Evolutionary conservation across 305 asterid genomes (phyloP), one percentile per base, ranked within the genome.

Genomic region (Solanum chacoense): DNA sequence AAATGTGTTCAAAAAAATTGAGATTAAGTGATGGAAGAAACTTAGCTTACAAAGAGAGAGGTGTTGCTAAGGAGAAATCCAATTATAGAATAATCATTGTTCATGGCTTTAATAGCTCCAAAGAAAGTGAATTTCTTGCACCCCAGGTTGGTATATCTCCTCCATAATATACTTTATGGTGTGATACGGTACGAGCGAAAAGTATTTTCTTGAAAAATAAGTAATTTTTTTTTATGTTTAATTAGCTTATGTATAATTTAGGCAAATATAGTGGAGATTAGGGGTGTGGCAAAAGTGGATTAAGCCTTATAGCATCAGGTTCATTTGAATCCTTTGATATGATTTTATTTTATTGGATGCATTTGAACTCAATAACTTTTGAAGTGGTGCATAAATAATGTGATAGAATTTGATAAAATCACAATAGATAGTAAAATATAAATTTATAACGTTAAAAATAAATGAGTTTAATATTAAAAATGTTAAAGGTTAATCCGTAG

Each of bases 91-190:
- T 96, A 20, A 90, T 96, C 84, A 72, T 94, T 88, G 95, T 93
- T 91, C 99, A 96, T 92, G 99, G 99, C 78, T 96, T 96, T 91
- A 98, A 90, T 45, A 95, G 98, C 93, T 91, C 95, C 76, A 96
- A 95, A 91, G 96, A 96, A 26, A 95, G 94, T 95, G 92, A 91
- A 78, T 96, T 96, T 85, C 90, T 93, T 93, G 98, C 96, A 36
- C 90, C 98, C 65, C 92, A 95, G 91, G 98, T 95, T 69, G 75
- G 20, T 69, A 65, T 65, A 69, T 69, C 75, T 69, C 18, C 65
- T 6, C 9, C n/a, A 14, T 16, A 50, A 16, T 50, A 6, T 16
- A 50, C 65, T 50, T 6, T 50, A 50, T 16, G 22, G 65, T 14
- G 63, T 45, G 22, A 40, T 50, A 5, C 4, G 8, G 22, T 6